phyloP scores from a whole-genome alignment of 83 land plant species.

The Diphasiastrum complanatum region DNA sequence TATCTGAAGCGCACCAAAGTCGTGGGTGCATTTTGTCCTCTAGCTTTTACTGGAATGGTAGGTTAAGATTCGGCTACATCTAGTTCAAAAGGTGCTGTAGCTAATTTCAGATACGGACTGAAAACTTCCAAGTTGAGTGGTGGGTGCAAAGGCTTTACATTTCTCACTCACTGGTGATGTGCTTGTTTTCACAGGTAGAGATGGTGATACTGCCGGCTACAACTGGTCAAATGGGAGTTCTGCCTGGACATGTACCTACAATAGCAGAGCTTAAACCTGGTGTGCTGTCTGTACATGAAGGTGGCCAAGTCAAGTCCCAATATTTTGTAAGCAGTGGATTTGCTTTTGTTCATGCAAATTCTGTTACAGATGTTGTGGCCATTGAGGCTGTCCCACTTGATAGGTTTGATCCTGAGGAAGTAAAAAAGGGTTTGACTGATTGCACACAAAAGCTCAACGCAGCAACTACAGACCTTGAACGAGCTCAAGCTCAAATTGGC shows the following conservation, averaged over 20 bases:
- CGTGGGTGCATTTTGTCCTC: no score
- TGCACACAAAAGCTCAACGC: slow-evolving; percentile 20
- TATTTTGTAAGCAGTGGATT: slow-evolving; percentile 34
- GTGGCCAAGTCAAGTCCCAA: slow-evolving; percentile 16
- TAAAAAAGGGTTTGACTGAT: slow-evolving; percentile 12
- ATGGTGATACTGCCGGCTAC: slow-evolving; percentile 31
- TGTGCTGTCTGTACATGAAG: slow-evolving; percentile 26
- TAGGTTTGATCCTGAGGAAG: slow-evolving; percentile 25
- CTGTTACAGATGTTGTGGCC: slow-evolving; percentile 28
- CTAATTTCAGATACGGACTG: no score
- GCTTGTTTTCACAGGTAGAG: slow-evolving; percentile 26
- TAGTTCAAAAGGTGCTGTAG: no score
- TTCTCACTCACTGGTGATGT: no score
- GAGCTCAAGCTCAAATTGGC: slow-evolving; percentile 51
- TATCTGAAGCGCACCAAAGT: no score
- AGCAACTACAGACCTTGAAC: slow-evolving; percentile 31
- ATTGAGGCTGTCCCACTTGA: slow-evolving; percentile 32
- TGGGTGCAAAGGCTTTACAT: no score
- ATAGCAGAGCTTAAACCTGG: slow-evolving; percentile 35
- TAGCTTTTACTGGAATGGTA: no score
- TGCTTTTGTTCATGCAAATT: slow-evolving; percentile 35
- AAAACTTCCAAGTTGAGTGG: no score
- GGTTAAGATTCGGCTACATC: no score
- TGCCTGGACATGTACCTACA: slow-evolving; percentile 32
- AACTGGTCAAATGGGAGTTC: slow-evolving; percentile 31